These are phyloP conservation scores for Aspergillus ustus DNA, from an alignment of 2,329 filamentous ascomycete species.

Conservation along the genomic window DNA sequence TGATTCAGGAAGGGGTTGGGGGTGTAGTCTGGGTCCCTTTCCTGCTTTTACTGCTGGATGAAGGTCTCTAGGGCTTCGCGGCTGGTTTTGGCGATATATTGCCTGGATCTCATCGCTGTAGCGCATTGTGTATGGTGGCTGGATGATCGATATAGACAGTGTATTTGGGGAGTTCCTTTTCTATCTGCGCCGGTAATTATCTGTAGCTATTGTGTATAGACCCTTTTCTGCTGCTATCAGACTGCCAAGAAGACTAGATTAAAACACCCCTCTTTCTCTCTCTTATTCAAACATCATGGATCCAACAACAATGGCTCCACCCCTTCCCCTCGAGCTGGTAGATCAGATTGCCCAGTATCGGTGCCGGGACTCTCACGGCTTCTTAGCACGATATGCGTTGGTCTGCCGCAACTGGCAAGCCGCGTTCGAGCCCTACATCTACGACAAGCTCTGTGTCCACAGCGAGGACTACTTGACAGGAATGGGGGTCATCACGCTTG, in stretches of 20 bases:
- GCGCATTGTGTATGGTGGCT: neutral
- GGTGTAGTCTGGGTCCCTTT: too few relatives aligned
- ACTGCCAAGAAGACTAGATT: too few relatives aligned
- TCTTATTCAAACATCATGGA: too few relatives aligned
- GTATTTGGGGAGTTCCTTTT: neutral
- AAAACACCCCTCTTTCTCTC: too few relatives aligned
- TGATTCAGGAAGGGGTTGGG: too few relatives aligned
- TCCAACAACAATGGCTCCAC: too few relatives aligned
- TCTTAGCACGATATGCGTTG: neutral
- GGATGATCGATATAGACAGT: neutral
- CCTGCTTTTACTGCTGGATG: too few relatives aligned
- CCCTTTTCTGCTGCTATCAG: too few relatives aligned
- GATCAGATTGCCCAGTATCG: neutral
- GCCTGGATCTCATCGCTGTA: neutral
- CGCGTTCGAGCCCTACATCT: conserved; percentile 2
- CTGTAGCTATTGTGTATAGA: too few relatives aligned
- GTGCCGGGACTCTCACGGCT: neutral
- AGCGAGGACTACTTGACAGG: neutral
- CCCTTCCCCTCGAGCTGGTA: neutral
- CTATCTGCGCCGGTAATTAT: too few relatives aligned
- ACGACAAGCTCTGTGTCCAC: neutral
- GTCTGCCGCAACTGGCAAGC: conserved; percentile 8
- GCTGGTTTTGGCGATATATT: neutral
- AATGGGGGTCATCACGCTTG: conserved; percentile 1
- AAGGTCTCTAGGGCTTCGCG: too few relatives aligned